phyloP scores from a whole-genome alignment of 164 flowering plant genomes.

The Piper longum region DNA sequence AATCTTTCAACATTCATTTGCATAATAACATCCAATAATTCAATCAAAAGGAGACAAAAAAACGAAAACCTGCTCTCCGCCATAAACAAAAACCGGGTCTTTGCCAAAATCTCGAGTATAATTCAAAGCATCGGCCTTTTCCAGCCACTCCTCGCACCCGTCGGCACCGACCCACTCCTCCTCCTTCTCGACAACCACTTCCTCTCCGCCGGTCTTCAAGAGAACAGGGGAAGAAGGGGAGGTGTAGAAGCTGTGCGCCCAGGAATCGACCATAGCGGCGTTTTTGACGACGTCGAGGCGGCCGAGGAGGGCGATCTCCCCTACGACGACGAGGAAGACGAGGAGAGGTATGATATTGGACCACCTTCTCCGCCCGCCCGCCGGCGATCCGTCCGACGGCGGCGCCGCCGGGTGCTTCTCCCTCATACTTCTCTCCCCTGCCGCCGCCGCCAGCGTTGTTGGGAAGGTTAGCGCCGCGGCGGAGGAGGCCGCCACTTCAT shows the following conservation, averaged over 20 bases:
- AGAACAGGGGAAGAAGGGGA: neutral
- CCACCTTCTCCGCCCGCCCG: conserved; percentile 32
- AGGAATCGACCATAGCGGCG: conserved; percentile 43
- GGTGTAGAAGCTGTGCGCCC: conserved; percentile 43
- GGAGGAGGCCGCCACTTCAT: neutral
- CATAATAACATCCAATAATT: neutral
- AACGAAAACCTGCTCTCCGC: conserved; percentile 47
- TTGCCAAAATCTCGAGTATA: conserved; percentile 65
- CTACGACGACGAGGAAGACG: conserved; percentile 49
- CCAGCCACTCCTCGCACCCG: conserved; percentile 72
- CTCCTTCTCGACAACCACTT: neutral
- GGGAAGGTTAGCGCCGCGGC: neutral
- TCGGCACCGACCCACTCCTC: conserved; percentile 3
- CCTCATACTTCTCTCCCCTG: neutral
- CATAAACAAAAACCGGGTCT: conserved; percentile 55
- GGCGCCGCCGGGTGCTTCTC: conserved; percentile 18
- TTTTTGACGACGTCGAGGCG: conserved; percentile 70
- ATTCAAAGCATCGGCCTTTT: conserved; percentile 45
- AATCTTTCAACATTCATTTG: neutral
- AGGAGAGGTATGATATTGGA: conserved; percentile 45
- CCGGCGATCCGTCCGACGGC: conserved; percentile 6
- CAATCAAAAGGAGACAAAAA: neutral
- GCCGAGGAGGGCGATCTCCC: conserved; percentile 63
- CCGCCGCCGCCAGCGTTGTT: neutral
- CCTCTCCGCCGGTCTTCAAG: conserved; percentile 1